Evolutionary conservation across 495 filamentous ascomycete genomes (phyloP), one percentile per base, ranked within the genome.

Genomic region (Hyaloscypha finlandica): DNA sequence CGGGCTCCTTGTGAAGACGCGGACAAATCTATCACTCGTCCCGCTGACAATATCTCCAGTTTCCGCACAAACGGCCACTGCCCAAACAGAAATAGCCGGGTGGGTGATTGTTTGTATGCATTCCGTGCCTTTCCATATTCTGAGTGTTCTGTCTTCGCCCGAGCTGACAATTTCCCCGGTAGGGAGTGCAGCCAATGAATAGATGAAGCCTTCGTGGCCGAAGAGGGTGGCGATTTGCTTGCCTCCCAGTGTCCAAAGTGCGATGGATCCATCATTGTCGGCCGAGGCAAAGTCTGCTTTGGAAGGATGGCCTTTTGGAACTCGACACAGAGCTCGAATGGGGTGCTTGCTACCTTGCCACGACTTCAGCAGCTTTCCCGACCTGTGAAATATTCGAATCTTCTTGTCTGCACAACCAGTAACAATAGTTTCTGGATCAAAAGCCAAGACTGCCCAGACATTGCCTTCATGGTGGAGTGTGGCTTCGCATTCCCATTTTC

Each of bases 61-160:
- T 59, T 89, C 88, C 6, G 80, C 56, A 72, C 91, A 95, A 29
- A 84, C 91, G 5, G 93, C 91, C 52, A 99, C 92, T 51, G 86
- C 80, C 96, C 96, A 99, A 1, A 99, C 93, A 0, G 94, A 97
- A 45, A 97, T 97, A 14, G 96, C 96, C 42, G 96, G 96, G 75
- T 97, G 96, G 5, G 94, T 97, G 66, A 99, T 98, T 12, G 93
- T 97, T 78, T 99, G 96, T 61, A 97, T 79, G 73, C 94, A 97
- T 58, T 93, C 81, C 20, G 77, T 85, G 45, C 88, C 88, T 67
- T 85, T 87, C 96, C 96, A 99, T 72, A 99, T 82, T 59, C 92
- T 83, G 20, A 94, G 85, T 9, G 96, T 97, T 56, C 96, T 88
- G 77, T 99, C 96, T 76, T 99, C 96, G 11, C 92, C 92, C 3